Base-by-base conservation (phyloP, 2,329 filamentous ascomycete species). In the Aspergillus calidoustus region DNA sequence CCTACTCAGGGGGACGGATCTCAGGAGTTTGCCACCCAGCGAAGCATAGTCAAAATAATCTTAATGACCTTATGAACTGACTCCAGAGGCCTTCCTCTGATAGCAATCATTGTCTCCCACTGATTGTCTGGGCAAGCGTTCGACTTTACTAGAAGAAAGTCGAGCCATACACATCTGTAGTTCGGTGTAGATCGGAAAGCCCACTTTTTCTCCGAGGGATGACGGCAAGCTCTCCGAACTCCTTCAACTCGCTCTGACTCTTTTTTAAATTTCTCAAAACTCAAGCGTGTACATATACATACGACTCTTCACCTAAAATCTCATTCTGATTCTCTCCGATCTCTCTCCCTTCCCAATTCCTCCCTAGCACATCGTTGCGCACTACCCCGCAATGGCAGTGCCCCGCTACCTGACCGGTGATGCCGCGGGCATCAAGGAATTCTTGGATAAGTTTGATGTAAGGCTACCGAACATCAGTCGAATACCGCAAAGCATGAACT, bases 381-480 rank as follows among this genome's bases (percentile, higher is more conserved):
- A 49, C 44, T 57, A 65, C 68, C 67, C 69, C 66, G 64, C 68
- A 57, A 70, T 70, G 57, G 57, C 67, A 28, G 50, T 62, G 50
- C 77, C 79, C 65, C 80, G 81, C 69, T 86, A 93, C 74, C 84
- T 99, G 67, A 94, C 89, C 43, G 93, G 93, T 75, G 88, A 98
- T 74, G 84, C 85, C 66, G 82, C 86, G 61, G 91, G 86, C 49
- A 91, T 97, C 69, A 86, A 89, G 54, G 88, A 90, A 55, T 99
- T 99, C 76, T 82, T 99, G 64, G 89, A 92, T 79, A 87, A 87
- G 74, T 99, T 97, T 74, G 95, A 99, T 82, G 95, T 97, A 80
- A 80, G 92, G 83, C 67, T 50, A 17, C 30, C 11, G 11, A 11
- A 15, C 4, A 41, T 41, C 13, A 15, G 13, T 15, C 6, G 25